Evolutionary conservation across 2,329 filamentous ascomycete genomes (phyloP).

Genomic region (Fusarium neocosmosporiellum): DNA sequence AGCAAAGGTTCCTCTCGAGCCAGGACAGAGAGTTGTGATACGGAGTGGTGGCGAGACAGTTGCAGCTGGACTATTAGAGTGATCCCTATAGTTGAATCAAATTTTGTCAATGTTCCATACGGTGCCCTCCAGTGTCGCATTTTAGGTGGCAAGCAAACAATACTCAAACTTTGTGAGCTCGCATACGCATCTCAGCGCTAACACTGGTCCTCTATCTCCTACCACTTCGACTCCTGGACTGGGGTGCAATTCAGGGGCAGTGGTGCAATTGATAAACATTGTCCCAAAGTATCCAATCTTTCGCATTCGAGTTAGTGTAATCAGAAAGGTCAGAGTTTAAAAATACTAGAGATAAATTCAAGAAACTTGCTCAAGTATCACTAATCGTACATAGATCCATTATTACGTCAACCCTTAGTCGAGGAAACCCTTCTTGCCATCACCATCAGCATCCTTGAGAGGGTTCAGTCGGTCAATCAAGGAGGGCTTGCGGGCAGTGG

Average conservation of each 20-base stretch:
- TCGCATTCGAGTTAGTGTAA: too few relatives aligned
- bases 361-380: conserved; percentile 5
- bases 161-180: neutral
- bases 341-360: neutral
- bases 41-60: conserved; percentile 85
- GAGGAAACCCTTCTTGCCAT: conserved; percentile 39
- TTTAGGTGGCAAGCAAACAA: neutral
- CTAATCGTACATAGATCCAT: conserved; percentile 18
- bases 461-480: conserved; percentile 38
- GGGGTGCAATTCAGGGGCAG: neutral
- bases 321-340: neutral
- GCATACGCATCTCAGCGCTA: neutral
- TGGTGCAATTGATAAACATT: too few relatives aligned
- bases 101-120: neutral
- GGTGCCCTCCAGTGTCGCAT: neutral
- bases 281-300: too few relatives aligned
- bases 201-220: neutral
- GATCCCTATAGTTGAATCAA: conserved; percentile 36
- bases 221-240: neutral
- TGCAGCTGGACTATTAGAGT: conserved; percentile 87
- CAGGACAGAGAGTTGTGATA: conserved; percentile 82
- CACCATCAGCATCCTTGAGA: conserved; percentile 37
- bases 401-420: conserved; percentile 10
- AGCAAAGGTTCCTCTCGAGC: conserved; percentile 80
- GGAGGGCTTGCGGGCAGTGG: conserved; percentile 21